Conservation (phyloP, 176 grass and related monocot species). For the Hyparrhenia diplandra region DNA sequence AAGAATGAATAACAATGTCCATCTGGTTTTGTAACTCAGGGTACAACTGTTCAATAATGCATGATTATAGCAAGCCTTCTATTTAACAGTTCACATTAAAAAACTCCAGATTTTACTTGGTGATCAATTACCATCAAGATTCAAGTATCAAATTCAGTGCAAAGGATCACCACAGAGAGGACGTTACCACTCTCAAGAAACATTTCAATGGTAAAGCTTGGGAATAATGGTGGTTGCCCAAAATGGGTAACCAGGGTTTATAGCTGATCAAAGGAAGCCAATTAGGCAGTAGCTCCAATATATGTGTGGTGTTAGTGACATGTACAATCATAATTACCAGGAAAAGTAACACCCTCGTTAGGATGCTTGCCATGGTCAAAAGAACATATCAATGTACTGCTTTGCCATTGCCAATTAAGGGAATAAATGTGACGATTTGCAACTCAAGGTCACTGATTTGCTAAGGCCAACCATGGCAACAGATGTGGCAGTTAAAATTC, state of each 20-base stretch:
- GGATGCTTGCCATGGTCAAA: background rate
- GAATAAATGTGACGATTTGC: background rate
- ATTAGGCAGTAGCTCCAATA: background rate
- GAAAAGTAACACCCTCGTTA: background rate
- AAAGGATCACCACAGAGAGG: background rate
- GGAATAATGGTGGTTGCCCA: background rate
- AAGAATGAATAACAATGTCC: background rate
- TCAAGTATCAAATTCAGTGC: background rate
- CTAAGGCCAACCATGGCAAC: background rate
- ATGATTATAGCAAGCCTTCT: background rate
- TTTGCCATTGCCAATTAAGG: background rate
- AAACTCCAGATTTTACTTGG: background rate
- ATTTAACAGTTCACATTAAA: too few relatives aligned
- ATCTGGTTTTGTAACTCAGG: background rate
- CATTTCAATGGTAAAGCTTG: background rate
- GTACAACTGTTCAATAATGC: background rate
- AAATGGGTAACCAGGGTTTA: background rate
- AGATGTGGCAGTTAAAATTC: background rate
- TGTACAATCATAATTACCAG: slow-evolving; percentile 1
- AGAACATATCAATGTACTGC: background rate
- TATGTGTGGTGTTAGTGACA: background rate
- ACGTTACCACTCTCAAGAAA: background rate
- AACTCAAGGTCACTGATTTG: background rate
- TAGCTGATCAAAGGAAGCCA: background rate
- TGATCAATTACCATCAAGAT: background rate